Percentiles rank a stretch among this genome's conserved stretches.
Conservation (phyloP, 306 rosid genomes). For the Cicer judaicum region DNA sequence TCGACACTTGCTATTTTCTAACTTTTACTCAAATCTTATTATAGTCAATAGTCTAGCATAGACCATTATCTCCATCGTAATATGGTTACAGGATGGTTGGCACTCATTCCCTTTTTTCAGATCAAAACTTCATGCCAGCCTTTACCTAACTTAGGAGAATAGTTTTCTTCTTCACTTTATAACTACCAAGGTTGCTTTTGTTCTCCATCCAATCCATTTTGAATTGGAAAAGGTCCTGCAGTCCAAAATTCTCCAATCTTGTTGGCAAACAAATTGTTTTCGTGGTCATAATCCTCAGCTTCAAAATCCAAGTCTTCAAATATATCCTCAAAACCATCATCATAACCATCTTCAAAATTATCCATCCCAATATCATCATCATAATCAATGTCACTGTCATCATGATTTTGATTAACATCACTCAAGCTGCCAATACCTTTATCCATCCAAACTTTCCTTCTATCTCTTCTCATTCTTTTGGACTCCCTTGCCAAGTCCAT, state of each 20-base stretch:
- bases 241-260: conserved; percentile 62
- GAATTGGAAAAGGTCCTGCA: conserved; percentile 49
- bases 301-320: conserved; percentile 65
- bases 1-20: background rate
- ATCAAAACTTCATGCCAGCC: conserved; percentile 14
- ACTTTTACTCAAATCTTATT: background rate
- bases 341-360: conserved; percentile 58
- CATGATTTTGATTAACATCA: conserved; percentile 22
- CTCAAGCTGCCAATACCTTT: conserved; percentile 43
- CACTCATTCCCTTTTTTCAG: conserved; percentile 3
- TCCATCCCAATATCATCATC: conserved; percentile 52
- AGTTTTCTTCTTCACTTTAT: conserved; percentile 23
- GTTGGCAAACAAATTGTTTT: conserved; percentile 35
- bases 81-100: background rate
- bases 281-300: conserved; percentile 44
- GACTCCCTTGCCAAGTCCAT: conserved; percentile 74
- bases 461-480: conserved; percentile 69
- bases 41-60: conserved; percentile 12
- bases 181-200: conserved; percentile 74
- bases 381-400: conserved; percentile 42
- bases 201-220: conserved; percentile 47
- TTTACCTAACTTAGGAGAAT: background rate
- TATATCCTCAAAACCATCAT: conserved; percentile 77
- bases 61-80: conserved; percentile 1
- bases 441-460: conserved; percentile 52